A percentile compares a stretch with the other conserved stretches of the same genome.
These are phyloP conservation scores for Aspergillus nidulans DNA, from an alignment of 495 filamentous ascomycete genomes.

Conservation along the genomic window DNA sequence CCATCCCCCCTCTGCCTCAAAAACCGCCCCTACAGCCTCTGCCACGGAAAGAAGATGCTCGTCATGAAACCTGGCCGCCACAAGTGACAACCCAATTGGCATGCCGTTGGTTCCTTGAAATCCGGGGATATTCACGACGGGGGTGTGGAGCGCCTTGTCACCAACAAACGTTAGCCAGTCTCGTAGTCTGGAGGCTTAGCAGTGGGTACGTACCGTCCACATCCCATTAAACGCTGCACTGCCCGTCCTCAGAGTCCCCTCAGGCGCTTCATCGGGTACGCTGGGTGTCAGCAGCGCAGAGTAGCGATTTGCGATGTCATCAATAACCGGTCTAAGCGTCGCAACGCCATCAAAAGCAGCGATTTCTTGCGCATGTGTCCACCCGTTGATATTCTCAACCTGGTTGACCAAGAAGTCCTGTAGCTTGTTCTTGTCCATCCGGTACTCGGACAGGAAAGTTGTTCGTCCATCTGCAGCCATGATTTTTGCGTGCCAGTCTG, in stretches of 20 bases:
- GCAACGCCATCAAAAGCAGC: slow-evolving; percentile 10
- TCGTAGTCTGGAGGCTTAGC: neutral
- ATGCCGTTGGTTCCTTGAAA: slow-evolving; percentile 8
- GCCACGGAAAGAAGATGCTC: slow-evolving; percentile 7
- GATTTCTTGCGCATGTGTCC: neutral
- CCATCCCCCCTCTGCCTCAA: slow-evolving; percentile 10
- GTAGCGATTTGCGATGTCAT: slow-evolving; percentile 4
- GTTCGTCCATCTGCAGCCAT: slow-evolving; percentile 1
- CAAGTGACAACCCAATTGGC: slow-evolving; percentile 8
- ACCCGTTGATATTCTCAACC: slow-evolving; percentile 7
- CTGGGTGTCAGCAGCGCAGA: slow-evolving; percentile 12
- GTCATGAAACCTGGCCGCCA: slow-evolving; percentile 8
- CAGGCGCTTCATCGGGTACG: slow-evolving; percentile 12
- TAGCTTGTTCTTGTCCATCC: neutral
- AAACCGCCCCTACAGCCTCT: slow-evolving; percentile 3
- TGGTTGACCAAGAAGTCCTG: neutral
- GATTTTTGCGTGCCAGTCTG: slow-evolving; percentile 4
- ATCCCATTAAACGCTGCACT: slow-evolving; percentile 14
- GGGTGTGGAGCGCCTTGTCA: slow-evolving; percentile 15
- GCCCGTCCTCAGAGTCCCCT: slow-evolving; percentile 7
- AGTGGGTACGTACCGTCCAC: slow-evolving; percentile 15
- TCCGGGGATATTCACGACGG: slow-evolving; percentile 12
- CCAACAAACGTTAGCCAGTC: neutral
- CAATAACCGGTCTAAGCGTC: slow-evolving; percentile 6
- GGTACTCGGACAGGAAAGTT: slow-evolving; percentile 10